A percentile compares a stretch with the other conserved stretches of the same genome.
Conservation (phyloP, 2,329 filamentous ascomycete genomes). For the Aspergillus alliaceus region DNA sequence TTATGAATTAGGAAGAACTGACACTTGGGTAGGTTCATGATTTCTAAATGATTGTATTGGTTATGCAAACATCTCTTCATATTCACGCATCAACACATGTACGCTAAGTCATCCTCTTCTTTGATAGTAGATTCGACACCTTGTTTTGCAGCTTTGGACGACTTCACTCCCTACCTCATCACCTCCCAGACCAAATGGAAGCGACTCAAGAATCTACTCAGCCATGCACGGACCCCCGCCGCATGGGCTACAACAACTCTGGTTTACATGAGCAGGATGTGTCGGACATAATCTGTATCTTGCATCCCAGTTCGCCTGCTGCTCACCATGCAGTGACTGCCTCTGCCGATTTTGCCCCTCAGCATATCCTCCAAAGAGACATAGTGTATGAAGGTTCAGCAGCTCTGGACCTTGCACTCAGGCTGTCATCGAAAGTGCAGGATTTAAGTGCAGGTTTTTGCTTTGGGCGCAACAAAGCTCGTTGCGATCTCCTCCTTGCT, state of each 20-base stretch:
- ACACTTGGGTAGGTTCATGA: constrained; percentile 14
- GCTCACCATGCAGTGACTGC: constrained; percentile 70
- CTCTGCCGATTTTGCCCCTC: constrained; percentile 52
- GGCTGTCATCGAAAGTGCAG: constrained; percentile 72
- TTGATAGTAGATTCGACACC: constrained; percentile 16
- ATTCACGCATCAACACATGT: constrained; percentile 15
- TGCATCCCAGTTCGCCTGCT: constrained; percentile 73
- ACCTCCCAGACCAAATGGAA: constrained; percentile 34
- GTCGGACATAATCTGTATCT: constrained; percentile 83
- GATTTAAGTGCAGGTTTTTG: constrained; percentile 72
- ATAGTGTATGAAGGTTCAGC: constrained; percentile 42
- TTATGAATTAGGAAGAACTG: constrained; percentile 3
- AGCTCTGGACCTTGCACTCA: constrained; percentile 68
- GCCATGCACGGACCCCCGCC: constrained; percentile 75
- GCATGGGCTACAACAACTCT: constrained; percentile 76
- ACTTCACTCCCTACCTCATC: constrained; percentile 1
- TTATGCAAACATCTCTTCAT: constrained; percentile 23
- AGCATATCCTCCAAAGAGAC: constrained; percentile 61
- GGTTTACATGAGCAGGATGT: constrained; percentile 80
- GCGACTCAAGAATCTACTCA: constrained; percentile 69
- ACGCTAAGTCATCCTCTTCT: constrained; percentile 18
- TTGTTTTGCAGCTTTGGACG: neutral
- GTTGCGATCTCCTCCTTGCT: constrained; percentile 72
- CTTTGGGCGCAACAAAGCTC: constrained; percentile 74
- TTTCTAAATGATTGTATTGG: constrained; percentile 24